A percentile compares a stretch with the other conserved stretches of the same genome.
phyloP scores from a whole-genome alignment of 441 rosid species.

The Bocquillonia castaneifolia region DNA sequence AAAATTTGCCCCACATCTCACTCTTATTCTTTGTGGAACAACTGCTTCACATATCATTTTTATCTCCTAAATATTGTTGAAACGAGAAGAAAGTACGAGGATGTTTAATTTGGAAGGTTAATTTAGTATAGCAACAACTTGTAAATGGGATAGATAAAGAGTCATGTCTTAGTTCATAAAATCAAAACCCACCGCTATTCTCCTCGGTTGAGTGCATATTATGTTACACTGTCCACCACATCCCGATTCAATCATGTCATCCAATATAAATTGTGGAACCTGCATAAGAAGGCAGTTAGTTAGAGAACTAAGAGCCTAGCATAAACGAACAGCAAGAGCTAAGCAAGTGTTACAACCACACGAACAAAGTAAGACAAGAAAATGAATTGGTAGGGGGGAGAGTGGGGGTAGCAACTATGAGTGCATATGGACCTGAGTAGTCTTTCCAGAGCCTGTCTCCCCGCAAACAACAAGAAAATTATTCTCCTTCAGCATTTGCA shows the following conservation, averaged over 20 bases:
- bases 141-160: background rate
- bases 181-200: conserved; percentile 66
- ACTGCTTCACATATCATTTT: background rate
- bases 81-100: conserved; percentile 1
- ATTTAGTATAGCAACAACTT: background rate
- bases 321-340: conserved; percentile 1
- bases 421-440: conserved; percentile 65
- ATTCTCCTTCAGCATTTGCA: conserved; percentile 63
- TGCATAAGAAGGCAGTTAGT: conserved; percentile 30
- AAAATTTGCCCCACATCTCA: no score
- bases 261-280: conserved; percentile 95
- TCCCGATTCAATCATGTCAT: conserved; percentile 89
- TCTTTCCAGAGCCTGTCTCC: conserved; percentile 98
- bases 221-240: conserved; percentile 76
- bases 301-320: conserved; percentile 14
- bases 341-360: background rate
- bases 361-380: background rate
- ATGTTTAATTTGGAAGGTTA: background rate
- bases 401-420: conserved; percentile 1
- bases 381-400: background rate
- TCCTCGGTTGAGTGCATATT: conserved; percentile 92
- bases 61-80: background rate
- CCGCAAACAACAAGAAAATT: conserved; percentile 87
- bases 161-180: conserved; percentile 1
- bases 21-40: background rate